Evolutionary conservation across 2,329 filamentous ascomycete genomes (phyloP), one percentile per base, ranked within the genome.

Genomic region (Colletotrichum sp.): DNA sequence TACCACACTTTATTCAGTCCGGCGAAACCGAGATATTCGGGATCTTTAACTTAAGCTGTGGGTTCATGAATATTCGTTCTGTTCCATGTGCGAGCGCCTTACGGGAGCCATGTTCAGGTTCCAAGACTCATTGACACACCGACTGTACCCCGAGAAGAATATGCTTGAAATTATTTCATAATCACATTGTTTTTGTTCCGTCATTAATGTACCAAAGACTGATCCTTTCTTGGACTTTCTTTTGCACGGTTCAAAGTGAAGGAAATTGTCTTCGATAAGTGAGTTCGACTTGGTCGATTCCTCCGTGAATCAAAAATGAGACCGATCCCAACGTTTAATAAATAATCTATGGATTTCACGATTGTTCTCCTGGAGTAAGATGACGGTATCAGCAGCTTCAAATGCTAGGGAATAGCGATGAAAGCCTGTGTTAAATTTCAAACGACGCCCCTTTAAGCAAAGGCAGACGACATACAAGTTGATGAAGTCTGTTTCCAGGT

Each of bases 1-100:
- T 6, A 18, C 1, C 18, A 43, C 2, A 18, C 0, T 5, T 43
- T 18, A 43, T 1, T 43, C 36, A 18, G 0, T 43, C 18, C 9
- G 38, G 38, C n/a, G n/a, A n/a, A 43, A n/a, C 8, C n/a, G 38
- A 43, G 8, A 43, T 43, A 18, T 43, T 43, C 38, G 18, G 9
- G 4, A 43, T n/a, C n/a, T n/a, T n/a, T n/a, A n/a, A n/a, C n/a
- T n/a, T n/a, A n/a, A n/a, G n/a, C n/a, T n/a, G n/a, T n/a, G n/a
- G n/a, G n/a, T n/a, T n/a, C n/a, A n/a, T 10, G 9, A 3, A 4
- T n/a, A n/a, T n/a, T 43, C 38, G 38, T 43, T 43, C 38, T 43
- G 5, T 43, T 43, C 38, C 38, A 12, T n/a, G 38, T 18, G 38
- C 18, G 38, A 43, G 38, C 18, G 18, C 38, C 38, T 10, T 5